Conservation (phyloP, 1,284 basidiomycete species). For the Trichosporon coremiiforme region DNA sequence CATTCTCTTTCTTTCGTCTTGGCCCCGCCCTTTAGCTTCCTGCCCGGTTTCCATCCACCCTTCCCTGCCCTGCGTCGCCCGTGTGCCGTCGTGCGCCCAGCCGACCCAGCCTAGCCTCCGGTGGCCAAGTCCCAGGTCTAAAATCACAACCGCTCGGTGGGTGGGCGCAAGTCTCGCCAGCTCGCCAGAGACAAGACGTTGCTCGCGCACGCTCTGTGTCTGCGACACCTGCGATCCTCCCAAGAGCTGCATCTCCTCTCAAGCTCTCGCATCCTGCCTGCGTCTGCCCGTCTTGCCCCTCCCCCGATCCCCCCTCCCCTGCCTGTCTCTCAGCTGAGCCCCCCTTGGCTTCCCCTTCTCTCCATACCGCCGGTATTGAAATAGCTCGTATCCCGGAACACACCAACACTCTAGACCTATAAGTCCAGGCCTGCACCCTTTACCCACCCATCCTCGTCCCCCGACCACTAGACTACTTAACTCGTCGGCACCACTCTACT, state of each 20-base stretch:
- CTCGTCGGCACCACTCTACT: background rate
- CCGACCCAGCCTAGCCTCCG: background rate
- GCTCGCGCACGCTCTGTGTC: background rate
- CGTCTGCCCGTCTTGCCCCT: background rate
- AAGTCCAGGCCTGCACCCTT: conserved; percentile 8
- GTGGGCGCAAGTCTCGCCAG: no score
- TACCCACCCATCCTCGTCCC: background rate
- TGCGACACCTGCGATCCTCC: conserved; percentile 1
- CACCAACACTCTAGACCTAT: background rate
- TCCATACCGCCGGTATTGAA: conserved; percentile 16
- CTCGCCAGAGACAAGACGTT: background rate
- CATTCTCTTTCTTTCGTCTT: conserved; percentile 17
- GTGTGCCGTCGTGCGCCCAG: no score
- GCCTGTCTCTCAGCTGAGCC: conserved; percentile 11
- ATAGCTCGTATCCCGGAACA: conserved; percentile 16
- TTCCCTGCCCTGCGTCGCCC: background rate
- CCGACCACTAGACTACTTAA: background rate
- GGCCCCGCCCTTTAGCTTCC: conserved; percentile 8
- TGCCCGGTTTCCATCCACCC: conserved; percentile 5
- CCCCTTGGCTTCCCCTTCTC: background rate
- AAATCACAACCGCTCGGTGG: conserved; percentile 10
- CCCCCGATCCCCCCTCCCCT: no score
- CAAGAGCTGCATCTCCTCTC: background rate
- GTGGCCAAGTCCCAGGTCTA: conserved; percentile 17
- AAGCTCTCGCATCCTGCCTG: background rate